Conservation (phyloP, 768 basidiomycete species). For the Boletus tylopilopsis region DNA sequence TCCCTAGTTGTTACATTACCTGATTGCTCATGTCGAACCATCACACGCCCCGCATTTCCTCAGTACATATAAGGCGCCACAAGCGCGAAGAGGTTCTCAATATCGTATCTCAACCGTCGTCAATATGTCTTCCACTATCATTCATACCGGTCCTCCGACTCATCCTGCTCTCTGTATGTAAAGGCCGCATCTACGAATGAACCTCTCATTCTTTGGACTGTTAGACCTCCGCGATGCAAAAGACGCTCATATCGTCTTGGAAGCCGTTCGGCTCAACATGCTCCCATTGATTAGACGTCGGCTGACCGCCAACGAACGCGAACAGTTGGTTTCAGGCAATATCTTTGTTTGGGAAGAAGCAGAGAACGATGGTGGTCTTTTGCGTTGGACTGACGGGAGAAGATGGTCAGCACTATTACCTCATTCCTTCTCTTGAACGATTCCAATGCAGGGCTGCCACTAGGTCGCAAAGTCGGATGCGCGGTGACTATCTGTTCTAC, state of each 20-base stretch:
- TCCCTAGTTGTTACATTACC: constrained; percentile 15
- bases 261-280: constrained; percentile 68
- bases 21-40: constrained; percentile 12
- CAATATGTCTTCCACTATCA: constrained; percentile 14
- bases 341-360: constrained; percentile 88
- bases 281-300: constrained; percentile 70
- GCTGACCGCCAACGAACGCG: constrained; percentile 65
- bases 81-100: constrained; percentile 1
- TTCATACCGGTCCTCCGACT: constrained; percentile 25
- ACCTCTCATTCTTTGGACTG: not conserved
- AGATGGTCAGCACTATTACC: constrained; percentile 51
- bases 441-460: not conserved
- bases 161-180: constrained; percentile 31
- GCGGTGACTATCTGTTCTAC: constrained; percentile 79
- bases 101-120: constrained; percentile 4
- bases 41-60: constrained; percentile 16
- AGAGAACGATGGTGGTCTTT: constrained; percentile 59
- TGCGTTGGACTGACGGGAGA: constrained; percentile 81
- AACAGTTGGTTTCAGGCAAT: constrained; percentile 66
- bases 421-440: not conserved
- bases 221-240: constrained; percentile 76
- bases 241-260: constrained; percentile 72
- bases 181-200: not conserved
- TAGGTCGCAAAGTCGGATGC: constrained; percentile 85
- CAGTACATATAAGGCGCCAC: constrained; percentile 21